A percentile compares a stretch with the other conserved stretches of the same genome.
Evolutionary conservation across 164 flowering plant genomes (phyloP).

Genomic region (Aristolochia contorta): DNA sequence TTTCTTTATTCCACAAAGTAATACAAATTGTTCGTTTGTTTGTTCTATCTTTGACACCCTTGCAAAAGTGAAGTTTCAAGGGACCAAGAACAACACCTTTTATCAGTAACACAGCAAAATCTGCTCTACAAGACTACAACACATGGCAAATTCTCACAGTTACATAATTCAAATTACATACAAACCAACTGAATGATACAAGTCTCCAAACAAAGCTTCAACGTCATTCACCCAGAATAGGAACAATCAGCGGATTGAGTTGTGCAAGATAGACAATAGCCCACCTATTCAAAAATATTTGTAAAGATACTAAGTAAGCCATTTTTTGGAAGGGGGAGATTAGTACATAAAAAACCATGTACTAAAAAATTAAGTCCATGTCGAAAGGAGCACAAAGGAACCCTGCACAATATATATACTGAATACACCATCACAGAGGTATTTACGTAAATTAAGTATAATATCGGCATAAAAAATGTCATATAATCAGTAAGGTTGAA

Average conservation of each 20-base stretch:
- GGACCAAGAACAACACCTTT: no score
- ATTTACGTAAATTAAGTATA: neutral
- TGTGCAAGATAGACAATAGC: conserved; percentile 52
- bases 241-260: conserved; percentile 48
- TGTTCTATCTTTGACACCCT: no score
- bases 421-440: neutral
- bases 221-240: conserved; percentile 38
- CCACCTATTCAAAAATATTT: conserved; percentile 34
- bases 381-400: neutral
- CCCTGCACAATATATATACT: neutral
- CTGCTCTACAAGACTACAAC: neutral
- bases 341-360: neutral
- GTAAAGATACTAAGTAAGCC: neutral
- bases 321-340: neutral
- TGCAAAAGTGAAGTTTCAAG: no score
- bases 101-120: no score
- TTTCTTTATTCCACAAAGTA: no score
- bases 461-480: neutral
- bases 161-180: neutral
- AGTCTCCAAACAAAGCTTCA: conserved; percentile 12
- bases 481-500: neutral
- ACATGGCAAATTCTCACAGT: neutral
- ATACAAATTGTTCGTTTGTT: no score
- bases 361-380: neutral
- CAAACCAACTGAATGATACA: no score